phyloP scores from a whole-genome alignment of 2,329 filamentous ascomycete genomes.

The Xenoacremonium recifei region DNA sequence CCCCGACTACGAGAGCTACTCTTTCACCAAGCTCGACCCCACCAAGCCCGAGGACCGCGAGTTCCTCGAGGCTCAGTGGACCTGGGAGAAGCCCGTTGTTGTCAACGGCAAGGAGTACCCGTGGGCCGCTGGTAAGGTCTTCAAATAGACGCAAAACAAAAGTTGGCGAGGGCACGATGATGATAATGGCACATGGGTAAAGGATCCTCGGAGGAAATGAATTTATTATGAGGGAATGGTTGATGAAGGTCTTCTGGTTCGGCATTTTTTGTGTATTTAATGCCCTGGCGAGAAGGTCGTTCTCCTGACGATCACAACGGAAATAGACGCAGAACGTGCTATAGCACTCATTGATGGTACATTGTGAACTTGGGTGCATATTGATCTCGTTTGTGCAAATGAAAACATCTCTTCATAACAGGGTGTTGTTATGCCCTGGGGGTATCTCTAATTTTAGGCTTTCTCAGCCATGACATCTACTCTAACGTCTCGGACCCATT shows the following conservation, averaged over 20 bases:
- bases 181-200: slow-evolving; percentile 35
- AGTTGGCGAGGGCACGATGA: slow-evolving; percentile 19
- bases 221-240: slow-evolving; percentile 26
- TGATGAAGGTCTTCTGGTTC: slow-evolving; percentile 20
- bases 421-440: too few species aligned
- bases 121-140: slow-evolving; percentile 93
- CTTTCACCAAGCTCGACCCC: slow-evolving; percentile 94
- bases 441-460: too few species aligned
- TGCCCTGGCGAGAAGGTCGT: slow-evolving; percentile 14
- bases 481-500: too few species aligned
- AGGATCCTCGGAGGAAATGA: slow-evolving; percentile 26
- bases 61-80: slow-evolving; percentile 85
- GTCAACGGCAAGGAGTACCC: slow-evolving; percentile 85
- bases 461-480: too few species aligned
- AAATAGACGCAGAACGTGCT: slow-evolving; percentile 17
- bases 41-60: slow-evolving; percentile 80
- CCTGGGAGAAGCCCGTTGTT: slow-evolving; percentile 81
- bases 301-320: slow-evolving; percentile 15
- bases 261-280: slow-evolving; percentile 19
- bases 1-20: slow-evolving; percentile 95
- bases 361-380: too few species aligned
- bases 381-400: too few species aligned
- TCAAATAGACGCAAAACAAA: slow-evolving; percentile 70
- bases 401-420: too few species aligned
- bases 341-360: too few species aligned